Conservation (phyloP, 768 basidiomycete species). For the Amanita rubescens region DNA sequence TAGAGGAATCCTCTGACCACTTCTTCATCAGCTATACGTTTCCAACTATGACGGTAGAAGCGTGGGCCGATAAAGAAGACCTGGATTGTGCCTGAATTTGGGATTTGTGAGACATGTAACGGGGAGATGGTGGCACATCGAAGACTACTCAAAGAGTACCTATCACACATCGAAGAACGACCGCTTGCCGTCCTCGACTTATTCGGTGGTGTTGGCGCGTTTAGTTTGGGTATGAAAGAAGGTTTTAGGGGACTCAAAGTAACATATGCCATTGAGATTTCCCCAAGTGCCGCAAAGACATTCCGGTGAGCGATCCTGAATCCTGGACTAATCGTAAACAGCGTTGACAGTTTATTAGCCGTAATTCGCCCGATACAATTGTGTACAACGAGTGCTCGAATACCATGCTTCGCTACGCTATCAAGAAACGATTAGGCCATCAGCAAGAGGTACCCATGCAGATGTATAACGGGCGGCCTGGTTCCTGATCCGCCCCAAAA, state of each 20-base stretch:
- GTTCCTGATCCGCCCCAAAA: conserved; percentile 42
- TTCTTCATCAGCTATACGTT: conserved; percentile 53
- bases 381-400: conserved; percentile 75
- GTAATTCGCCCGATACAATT: conserved; percentile 42
- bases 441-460: conserved; percentile 31
- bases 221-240: conserved; percentile 50
- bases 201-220: conserved; percentile 54
- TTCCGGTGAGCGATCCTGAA: conserved; percentile 37
- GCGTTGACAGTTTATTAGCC: conserved; percentile 23
- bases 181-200: conserved; percentile 34
- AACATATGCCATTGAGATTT: conserved; percentile 63
- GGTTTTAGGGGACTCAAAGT: conserved; percentile 46
- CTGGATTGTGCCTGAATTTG: conserved; percentile 29
- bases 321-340: not conserved
- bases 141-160: conserved; percentile 27
- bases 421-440: conserved; percentile 43
- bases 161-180: conserved; percentile 16
- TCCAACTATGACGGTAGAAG: conserved; percentile 28
- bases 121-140: conserved; percentile 22
- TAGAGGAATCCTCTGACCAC: conserved; percentile 43
- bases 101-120: conserved; percentile 42
- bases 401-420: conserved; percentile 45
- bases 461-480: conserved; percentile 25
- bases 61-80: conserved; percentile 29
- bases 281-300: conserved; percentile 68